phyloP scores from a whole-genome alignment of 2,329 filamentous ascomycete genomes.

The Xylariaceae sp. region DNA sequence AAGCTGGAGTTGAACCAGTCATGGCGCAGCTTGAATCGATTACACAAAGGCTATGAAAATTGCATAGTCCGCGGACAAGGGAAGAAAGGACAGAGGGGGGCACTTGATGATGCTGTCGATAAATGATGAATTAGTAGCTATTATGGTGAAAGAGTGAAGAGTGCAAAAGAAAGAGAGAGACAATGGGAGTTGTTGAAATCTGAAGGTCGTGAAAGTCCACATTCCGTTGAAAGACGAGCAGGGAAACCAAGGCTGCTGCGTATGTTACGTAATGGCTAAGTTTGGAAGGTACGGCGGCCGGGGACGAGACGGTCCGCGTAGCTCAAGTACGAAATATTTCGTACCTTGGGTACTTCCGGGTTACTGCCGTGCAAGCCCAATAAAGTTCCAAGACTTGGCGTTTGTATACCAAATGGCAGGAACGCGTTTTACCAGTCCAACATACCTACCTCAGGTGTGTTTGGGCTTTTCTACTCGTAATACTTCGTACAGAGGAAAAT shows the following conservation, averaged over 20 bases:
- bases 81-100: not conserved
- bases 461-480: no score
- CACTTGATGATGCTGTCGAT: not conserved
- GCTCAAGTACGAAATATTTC: no score
- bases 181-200: not conserved
- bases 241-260: not conserved
- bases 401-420: no score
- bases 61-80: slow-evolving; percentile 11
- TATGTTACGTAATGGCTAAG: not conserved
- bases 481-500: no score
- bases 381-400: no score
- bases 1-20: slow-evolving; percentile 40
- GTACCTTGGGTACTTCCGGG: no score
- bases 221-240: not conserved
- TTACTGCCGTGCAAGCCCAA: no score
- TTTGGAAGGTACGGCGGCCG: not conserved
- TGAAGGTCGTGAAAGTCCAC: not conserved
- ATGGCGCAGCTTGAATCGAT: slow-evolving; percentile 29
- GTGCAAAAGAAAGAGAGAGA: not conserved
- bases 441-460: no score
- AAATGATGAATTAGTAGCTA: slow-evolving; percentile 3
- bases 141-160: not conserved
- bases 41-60: slow-evolving; percentile 18
- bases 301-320: no score
- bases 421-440: no score